Evolutionary conservation across 306 rosid species (phyloP).

Genomic region (Quillaja saponaria): DNA sequence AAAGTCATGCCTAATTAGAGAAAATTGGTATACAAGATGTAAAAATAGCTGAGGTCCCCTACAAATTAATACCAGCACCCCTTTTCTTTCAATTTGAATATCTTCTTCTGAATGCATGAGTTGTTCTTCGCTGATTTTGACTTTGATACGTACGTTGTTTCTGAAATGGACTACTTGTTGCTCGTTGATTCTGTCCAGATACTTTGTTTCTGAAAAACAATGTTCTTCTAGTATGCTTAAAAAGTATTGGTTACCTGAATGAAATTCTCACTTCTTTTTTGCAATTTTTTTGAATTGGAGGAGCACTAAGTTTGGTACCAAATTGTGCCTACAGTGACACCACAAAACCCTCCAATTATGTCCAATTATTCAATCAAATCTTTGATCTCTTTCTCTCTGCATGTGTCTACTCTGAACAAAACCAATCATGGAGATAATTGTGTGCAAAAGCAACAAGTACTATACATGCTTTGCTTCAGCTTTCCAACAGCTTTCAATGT

Average conservation of each 20-base stretch:
- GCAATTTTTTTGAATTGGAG: conserved; percentile 32
- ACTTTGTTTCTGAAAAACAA: too few species aligned
- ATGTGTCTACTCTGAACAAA: conserved; percentile 8
- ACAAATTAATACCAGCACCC: conserved; percentile 13
- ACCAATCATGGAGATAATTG: conserved; percentile 34
- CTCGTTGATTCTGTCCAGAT: too few species aligned
- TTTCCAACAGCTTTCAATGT: conserved; percentile 66
- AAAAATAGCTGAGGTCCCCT: conserved; percentile 41
- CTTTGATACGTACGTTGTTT: too few species aligned
- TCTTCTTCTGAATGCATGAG: conserved; percentile 26
- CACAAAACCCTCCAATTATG: conserved; percentile 17
- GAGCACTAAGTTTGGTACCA: conserved; percentile 21
- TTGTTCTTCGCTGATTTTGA: too few species aligned
- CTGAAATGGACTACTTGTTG: too few species aligned
- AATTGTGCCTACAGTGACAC: conserved; percentile 20
- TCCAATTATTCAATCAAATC: too few species aligned
- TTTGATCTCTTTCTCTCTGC: conserved; percentile 11
- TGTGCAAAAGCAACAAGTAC: conserved; percentile 40
- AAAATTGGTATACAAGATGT: conserved; percentile 48
- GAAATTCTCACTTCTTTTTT: conserved; percentile 20
- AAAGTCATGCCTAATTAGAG: conserved; percentile 56
- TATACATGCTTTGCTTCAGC: conserved; percentile 49
- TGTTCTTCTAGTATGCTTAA: too few species aligned
- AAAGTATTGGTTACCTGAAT: conserved; percentile 26
- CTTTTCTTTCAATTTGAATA: conserved; percentile 37